Evolutionary conservation across 2,329 filamentous ascomycete species (phyloP), one percentile per base, ranked within the genome.

Genomic region (Stromatinia cepivora): DNA sequence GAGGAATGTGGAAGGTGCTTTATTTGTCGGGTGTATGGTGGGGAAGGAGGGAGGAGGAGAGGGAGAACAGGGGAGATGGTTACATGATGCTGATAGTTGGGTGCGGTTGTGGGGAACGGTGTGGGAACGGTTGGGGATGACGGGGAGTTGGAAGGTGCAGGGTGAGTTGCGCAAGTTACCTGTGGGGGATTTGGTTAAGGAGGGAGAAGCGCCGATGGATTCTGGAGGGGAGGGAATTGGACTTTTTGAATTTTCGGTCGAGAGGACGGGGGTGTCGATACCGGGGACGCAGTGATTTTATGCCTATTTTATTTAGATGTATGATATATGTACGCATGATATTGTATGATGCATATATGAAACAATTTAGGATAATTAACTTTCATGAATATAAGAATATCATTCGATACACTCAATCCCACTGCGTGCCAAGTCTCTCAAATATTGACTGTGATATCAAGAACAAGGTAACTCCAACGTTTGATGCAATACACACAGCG

Each of bases 41-140:
- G 67, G 67, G 11, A 65, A 58, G 13, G 15, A 13, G 3, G 67
- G 67, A 31, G 67, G 67, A 8, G 67, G 67, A 13, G 36, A 53
- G 13, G 67, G 39, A 1, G 61, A 65, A n/a, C 59, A 65, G 20
- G 67, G 67, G 3, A n/a, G 61, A 22, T 69, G 67, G 67, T 34
- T 69, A 10, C 67, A 69, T 5, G 67, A 69, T 65, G 67, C 54
- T 17, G 59, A 69, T 50, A 65, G 59, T 6, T 69, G 67, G 67
- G 25, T 64, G 13, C 9, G 58, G 28, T 52, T 69, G 31, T 69
- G 67, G 67, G 61, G 61, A 1, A 61, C 65, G 11, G 67, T 69
- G 4, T 64, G 59, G 67, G 61, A 69, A 31, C 34, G 45, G 3
- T 45, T 57, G n/a, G 67, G 67, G 1, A 69, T 53, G 67, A 31